Evolutionary conservation across 306 rosid genomes (phyloP).

Genomic region (Rubus parviflorus): DNA sequence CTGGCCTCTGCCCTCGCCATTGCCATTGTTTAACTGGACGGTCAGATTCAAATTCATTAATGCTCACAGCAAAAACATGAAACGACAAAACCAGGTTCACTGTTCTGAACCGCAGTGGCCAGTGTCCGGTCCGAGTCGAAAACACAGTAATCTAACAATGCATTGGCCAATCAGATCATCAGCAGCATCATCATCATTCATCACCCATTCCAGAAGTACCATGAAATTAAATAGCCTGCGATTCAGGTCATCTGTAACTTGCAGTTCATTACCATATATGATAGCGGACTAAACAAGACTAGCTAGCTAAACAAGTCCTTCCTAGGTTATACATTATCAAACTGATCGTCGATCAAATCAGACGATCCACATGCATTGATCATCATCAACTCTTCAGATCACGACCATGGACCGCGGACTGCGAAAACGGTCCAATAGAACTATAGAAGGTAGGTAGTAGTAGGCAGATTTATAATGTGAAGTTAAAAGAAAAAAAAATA

Average conservation of each 20-base stretch:
- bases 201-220: conserved; percentile 27
- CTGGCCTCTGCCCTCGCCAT: too few species aligned
- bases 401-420: conserved; percentile 10
- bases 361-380: conserved; percentile 12
- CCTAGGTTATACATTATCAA: conserved; percentile 1
- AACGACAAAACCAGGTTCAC: conserved; percentile 36
- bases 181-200: neutral
- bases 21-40: conserved; percentile 7
- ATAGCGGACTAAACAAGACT: neutral
- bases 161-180: conserved; percentile 41
- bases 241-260: conserved; percentile 15
- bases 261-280: neutral
- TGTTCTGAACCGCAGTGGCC: conserved; percentile 45
- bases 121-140: conserved; percentile 49
- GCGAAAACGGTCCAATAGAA: conserved; percentile 28
- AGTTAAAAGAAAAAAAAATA: conserved; percentile 16
- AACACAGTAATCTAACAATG: conserved; percentile 48
- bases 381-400: neutral
- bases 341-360: neutral
- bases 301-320: neutral
- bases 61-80: neutral
- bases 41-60: neutral
- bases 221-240: conserved; percentile 20
- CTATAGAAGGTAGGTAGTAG: conserved; percentile 24
- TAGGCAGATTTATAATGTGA: conserved; percentile 10